Conservation (phyloP, 768 basidiomycete species). For the Trametes meyenii region DNA sequence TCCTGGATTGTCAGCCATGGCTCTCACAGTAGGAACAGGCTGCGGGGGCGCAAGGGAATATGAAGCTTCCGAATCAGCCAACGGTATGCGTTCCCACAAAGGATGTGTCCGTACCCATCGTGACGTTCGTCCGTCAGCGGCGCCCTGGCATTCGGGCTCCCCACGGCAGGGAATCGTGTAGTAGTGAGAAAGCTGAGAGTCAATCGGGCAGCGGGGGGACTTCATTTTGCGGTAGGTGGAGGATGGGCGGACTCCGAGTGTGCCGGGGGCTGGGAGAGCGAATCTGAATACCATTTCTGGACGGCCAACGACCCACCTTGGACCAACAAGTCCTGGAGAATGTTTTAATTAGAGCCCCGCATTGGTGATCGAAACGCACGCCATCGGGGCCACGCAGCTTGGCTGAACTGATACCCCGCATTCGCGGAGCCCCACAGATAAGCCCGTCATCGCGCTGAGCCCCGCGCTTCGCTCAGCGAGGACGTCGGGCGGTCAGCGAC, state of each 20-base stretch:
- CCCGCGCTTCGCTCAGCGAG: background rate
- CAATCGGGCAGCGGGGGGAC: background rate
- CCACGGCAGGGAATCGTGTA: background rate
- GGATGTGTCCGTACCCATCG: background rate
- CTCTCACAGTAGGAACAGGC: constrained; percentile 4
- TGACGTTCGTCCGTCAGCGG: background rate
- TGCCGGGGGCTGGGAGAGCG: background rate
- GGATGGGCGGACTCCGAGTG: background rate
- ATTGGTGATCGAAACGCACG: background rate
- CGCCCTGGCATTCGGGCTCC: background rate
- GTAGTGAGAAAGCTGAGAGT: background rate
- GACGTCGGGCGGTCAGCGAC: background rate
- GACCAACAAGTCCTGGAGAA: constrained; percentile 18
- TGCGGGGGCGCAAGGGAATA: background rate
- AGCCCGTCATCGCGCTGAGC: background rate
- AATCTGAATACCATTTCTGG: background rate
- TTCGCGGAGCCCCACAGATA: constrained; percentile 13
- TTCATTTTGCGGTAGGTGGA: background rate
- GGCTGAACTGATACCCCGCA: constrained; percentile 13
- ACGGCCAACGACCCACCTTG: background rate
- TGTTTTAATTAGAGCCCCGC: constrained; percentile 13
- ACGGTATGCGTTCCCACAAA: constrained; percentile 7
- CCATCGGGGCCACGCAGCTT: constrained; percentile 3
- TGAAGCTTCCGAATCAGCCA: background rate
- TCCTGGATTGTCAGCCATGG: constrained; percentile 8